Evolutionary conservation across 768 basidiomycete species (phyloP), one percentile per base, ranked within the genome.

Genomic region (Rhodocollybia butyracea): DNA sequence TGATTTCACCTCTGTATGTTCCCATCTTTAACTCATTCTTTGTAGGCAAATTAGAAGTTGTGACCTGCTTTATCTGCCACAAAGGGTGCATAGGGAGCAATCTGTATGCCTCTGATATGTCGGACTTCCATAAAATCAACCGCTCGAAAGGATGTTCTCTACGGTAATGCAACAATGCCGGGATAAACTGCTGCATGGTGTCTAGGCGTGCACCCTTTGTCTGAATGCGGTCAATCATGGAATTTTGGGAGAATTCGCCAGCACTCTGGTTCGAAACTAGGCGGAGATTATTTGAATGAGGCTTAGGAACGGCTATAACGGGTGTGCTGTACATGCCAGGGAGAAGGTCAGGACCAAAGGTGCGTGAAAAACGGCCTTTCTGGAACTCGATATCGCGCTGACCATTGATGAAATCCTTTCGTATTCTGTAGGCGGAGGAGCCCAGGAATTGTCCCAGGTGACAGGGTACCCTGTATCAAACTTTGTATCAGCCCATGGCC

Each of bases 241-340:
- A 59, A 39, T 75, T 75, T 2, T 64, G 60, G 0, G 69, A 66
- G 55, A 56, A 68, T 5, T 45, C 19, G 0, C 66, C 65, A 5
- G 61, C 62, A 51, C 66, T 72, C 2, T 72, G 69, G 56, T 74
- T 61, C 3, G 60, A 66, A 2, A 75, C 65, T 12, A 73, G 43
- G 1, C 69, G 64, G 0, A 69, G 46, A 5, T 64, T 63, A 5
- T 59, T 40, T 0, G 65, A 54, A 8, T 60, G 43, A 7, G 69
- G 67, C 46, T 74, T 73, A 1, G 67, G 70, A 3, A 70, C 64
- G 5, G 61, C 60, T 11, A 59, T 47, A 6, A 66, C 31, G 1
- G 71, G 69, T 21, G 62, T 63, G 51, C 54, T 56, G 46, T 64
- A 65, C 71, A 73, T 70, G 0, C 70, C n/a, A n/a, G n/a, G n/a